These are phyloP conservation scores for Kwoniella bestiolae DNA, from an alignment of 768 basidiomycete genomes.

Conservation along the genomic window DNA sequence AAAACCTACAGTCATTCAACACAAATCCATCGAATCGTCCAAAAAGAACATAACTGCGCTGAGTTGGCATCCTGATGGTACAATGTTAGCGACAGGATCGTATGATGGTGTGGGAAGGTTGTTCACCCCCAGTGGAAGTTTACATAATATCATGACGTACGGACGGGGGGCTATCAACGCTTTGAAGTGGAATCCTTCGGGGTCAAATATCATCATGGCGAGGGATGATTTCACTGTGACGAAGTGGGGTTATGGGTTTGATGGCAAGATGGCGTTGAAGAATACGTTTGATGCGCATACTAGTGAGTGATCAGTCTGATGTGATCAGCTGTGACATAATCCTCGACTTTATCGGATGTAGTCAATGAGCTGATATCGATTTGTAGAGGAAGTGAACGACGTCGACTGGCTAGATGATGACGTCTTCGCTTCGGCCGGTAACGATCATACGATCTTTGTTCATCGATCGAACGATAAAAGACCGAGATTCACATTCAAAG, in stretches of 20 bases:
- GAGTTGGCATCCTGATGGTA: constrained; percentile 54
- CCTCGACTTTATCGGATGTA: not conserved
- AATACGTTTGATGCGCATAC: constrained; percentile 40
- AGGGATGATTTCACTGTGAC: constrained; percentile 45
- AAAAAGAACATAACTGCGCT: constrained; percentile 47
- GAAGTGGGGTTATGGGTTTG: constrained; percentile 24
- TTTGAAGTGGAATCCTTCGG: constrained; percentile 50
- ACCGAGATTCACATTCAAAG: constrained; percentile 49
- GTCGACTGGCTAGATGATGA: constrained; percentile 56
- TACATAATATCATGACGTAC: constrained; percentile 47
- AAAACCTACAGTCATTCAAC: constrained; percentile 34
- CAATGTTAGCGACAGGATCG: constrained; percentile 48
- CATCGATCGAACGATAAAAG: constrained; percentile 36
- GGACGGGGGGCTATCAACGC: constrained; percentile 51
- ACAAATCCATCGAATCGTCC: constrained; percentile 44
- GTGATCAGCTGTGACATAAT: constrained; percentile 5
- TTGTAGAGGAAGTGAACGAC: constrained; percentile 52
- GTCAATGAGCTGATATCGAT: not conserved
- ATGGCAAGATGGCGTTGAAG: constrained; percentile 27
- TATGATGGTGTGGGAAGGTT: constrained; percentile 51
- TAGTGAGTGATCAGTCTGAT: constrained; percentile 25
- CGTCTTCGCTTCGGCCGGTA: constrained; percentile 53
- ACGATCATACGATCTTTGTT: constrained; percentile 52
- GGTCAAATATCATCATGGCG: constrained; percentile 38
- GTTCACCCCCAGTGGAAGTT: constrained; percentile 44